Conservation (phyloP, 75 land plant genomes). For the Picea sitchensis region DNA sequence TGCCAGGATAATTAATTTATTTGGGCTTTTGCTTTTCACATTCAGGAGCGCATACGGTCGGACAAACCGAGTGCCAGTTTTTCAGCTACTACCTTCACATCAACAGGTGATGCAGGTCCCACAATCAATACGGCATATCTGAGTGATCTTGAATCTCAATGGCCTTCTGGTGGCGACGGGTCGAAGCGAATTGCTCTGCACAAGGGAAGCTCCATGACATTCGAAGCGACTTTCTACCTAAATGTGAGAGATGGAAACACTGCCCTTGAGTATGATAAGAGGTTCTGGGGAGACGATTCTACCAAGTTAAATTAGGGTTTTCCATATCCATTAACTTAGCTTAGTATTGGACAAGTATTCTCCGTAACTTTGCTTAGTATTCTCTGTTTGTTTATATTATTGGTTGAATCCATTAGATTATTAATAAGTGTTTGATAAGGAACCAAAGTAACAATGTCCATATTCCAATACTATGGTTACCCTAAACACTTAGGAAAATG, state of each 20-base stretch:
- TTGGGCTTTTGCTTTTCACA: too few relatives aligned
- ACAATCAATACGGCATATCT: slow-evolving; percentile 21
- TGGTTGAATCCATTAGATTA: too few relatives aligned
- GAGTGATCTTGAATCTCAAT: slow-evolving; percentile 18
- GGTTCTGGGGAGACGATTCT: slow-evolving; percentile 26
- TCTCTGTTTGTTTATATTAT: too few relatives aligned
- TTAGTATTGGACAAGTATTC: too few relatives aligned
- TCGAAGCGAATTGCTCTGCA: slow-evolving; percentile 42
- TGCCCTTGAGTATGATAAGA: slow-evolving; percentile 47
- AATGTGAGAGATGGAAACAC: slow-evolving; percentile 48
- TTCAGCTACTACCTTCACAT: slow-evolving; percentile 51
- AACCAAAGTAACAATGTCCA: too few relatives aligned
- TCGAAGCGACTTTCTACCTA: slow-evolving; percentile 52
- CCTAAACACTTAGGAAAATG: too few relatives aligned
- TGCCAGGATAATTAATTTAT: too few relatives aligned
- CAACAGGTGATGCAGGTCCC: slow-evolving; percentile 57
- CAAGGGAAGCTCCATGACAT: slow-evolving; percentile 33
- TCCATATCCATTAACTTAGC: too few relatives aligned
- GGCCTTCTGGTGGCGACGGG: slow-evolving; percentile 35
- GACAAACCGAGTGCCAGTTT: slow-evolving; percentile 55
- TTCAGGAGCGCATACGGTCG: slow-evolving; percentile 59
- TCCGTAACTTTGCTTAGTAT: too few relatives aligned
- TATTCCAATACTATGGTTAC: too few relatives aligned
- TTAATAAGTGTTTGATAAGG: too few relatives aligned
- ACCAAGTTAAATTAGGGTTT: background rate